phyloP scores from a whole-genome alignment of 2,329 filamentous ascomycete species.

The Fusarium verticillioides region DNA sequence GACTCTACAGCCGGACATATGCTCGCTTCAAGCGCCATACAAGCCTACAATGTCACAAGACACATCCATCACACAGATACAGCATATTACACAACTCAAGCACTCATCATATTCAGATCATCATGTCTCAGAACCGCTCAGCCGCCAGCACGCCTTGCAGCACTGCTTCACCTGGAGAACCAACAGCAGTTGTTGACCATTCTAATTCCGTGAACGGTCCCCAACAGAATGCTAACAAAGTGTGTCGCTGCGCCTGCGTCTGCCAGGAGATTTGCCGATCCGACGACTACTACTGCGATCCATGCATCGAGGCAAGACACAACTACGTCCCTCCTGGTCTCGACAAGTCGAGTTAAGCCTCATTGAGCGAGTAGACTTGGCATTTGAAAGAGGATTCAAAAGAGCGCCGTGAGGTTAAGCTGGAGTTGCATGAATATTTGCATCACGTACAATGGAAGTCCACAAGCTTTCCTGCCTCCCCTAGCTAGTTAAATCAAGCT shows the following conservation, averaged over 20 bases:
- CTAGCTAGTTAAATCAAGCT: no score
- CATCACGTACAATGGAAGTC: background rate
- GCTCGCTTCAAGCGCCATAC: no score
- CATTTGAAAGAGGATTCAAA: no score
- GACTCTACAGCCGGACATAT: background rate
- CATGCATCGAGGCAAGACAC: rapidly evolving
- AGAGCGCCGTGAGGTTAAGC: rapidly evolving
- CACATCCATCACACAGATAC: rapidly evolving
- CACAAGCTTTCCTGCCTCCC: no score
- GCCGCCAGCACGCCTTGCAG: rapidly evolving
- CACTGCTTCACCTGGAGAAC: rapidly evolving
- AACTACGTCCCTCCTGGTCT: background rate
- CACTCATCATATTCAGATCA: background rate
- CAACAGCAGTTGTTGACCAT: rapidly evolving
- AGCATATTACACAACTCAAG: rapidly evolving
- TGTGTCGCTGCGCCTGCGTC: background rate
- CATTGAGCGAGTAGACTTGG: no score
- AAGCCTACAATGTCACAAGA: no score
- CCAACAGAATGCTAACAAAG: background rate
- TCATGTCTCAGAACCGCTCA: background rate
- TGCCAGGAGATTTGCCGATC: background rate
- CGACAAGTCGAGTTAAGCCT: background rate
- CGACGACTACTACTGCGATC: background rate
- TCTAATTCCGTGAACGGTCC: rapidly evolving
- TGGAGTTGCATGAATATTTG: background rate